phyloP scores from a whole-genome alignment of 208 protist genomes.

The Angomonas desouzai region DNA sequence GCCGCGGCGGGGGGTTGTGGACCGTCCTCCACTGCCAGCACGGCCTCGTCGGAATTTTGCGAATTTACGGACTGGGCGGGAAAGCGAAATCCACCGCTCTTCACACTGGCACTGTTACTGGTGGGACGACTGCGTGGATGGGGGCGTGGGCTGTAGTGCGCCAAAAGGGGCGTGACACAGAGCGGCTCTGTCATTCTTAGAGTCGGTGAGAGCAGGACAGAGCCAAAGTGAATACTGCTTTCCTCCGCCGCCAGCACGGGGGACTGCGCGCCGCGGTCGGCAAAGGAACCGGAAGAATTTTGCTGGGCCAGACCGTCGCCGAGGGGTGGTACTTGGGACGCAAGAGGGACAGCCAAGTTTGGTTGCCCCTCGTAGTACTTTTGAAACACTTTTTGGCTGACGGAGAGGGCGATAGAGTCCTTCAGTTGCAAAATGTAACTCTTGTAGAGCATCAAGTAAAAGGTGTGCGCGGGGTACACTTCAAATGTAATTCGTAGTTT shows the following conservation, averaged over 20 bases:
- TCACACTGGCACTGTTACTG: background rate
- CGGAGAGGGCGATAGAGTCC: conserved; percentile 15
- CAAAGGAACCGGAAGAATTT: background rate
- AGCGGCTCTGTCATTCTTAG: background rate
- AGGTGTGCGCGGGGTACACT: conserved; percentile 38
- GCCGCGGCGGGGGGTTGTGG: background rate
- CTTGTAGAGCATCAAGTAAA: conserved; percentile 38
- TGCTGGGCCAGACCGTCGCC: background rate
- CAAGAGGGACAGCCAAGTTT: no score
- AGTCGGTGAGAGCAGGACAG: background rate
- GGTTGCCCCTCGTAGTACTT: background rate
- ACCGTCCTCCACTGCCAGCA: background rate
- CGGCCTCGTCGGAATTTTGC: background rate
- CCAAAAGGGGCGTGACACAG: background rate
- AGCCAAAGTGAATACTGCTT: background rate
- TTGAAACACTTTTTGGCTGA: background rate
- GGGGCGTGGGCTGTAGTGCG: background rate
- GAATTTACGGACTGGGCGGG: background rate
- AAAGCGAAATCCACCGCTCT: background rate
- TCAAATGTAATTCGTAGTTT: conserved; percentile 39
- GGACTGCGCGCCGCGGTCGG: background rate
- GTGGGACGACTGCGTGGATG: background rate
- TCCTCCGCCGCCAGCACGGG: background rate
- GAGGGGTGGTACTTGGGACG: background rate
- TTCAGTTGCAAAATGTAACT: conserved; percentile 43